These are phyloP conservation scores for Anthoceros angustus DNA, from an alignment of 225 moss, liverwort and hornwort genomes.

Conservation along the genomic window DNA sequence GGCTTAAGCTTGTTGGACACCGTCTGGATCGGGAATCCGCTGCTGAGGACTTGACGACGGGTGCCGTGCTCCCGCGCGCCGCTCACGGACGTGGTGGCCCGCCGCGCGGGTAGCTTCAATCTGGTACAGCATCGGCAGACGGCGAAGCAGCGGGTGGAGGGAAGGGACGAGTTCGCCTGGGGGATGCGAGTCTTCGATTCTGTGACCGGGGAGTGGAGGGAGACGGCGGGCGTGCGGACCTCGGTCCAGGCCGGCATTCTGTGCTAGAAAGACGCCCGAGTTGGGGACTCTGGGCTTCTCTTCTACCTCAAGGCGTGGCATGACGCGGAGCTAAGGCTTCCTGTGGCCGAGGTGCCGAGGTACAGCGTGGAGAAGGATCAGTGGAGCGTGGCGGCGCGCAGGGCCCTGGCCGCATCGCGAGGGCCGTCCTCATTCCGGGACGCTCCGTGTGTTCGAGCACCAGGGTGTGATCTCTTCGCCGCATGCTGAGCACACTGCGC, in stretches of 20 bases:
- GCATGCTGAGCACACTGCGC: too few species aligned
- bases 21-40: background rate
- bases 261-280: background rate
- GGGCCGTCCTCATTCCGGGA: too few species aligned
- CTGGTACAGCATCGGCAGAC: background rate
- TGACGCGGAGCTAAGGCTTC: background rate
- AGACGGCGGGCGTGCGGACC: background rate
- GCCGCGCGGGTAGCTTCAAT: background rate
- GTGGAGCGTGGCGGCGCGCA: constrained; percentile 1
- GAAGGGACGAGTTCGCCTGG: background rate
- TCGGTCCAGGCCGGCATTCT: background rate
- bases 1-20: background rate
- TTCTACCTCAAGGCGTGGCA: background rate
- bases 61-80: background rate
- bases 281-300: background rate
- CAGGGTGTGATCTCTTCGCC: too few species aligned
- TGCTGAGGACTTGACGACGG: background rate
- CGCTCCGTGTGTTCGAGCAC: too few species aligned
- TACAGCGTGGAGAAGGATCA: background rate
- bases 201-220: background rate
- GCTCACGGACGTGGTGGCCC: background rate
- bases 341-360: background rate
- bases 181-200: background rate
- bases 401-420: too few species aligned
- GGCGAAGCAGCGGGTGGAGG: background rate